Evolutionary conservation across 176 grass and related monocot species (phyloP).

Genomic region (Aegilops tauschii): DNA sequence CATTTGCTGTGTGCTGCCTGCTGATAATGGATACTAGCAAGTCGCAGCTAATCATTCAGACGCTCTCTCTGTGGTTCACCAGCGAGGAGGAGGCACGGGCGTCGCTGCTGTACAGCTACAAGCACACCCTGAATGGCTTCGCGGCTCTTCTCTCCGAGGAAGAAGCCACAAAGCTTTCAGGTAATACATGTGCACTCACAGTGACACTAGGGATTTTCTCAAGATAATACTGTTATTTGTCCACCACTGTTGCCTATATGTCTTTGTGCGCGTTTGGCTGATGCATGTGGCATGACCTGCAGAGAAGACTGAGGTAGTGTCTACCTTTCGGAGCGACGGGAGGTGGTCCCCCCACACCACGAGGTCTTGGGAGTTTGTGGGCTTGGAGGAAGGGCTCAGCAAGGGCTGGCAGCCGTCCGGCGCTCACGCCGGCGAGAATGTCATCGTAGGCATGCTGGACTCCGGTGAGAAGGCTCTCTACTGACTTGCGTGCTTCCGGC

Average conservation of each 20-base stretch:
- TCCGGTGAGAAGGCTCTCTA: slow-evolving; percentile 45
- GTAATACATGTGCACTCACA: slow-evolving; percentile 17
- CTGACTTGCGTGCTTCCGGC: background rate
- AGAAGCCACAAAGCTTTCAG: slow-evolving; percentile 56
- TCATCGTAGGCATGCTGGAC: slow-evolving; percentile 91
- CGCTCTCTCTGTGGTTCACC: background rate
- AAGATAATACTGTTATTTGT: background rate
- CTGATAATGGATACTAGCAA: background rate
- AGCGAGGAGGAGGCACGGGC: slow-evolving; percentile 60
- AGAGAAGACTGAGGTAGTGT: slow-evolving; percentile 70
- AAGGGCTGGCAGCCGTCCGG: slow-evolving; percentile 38
- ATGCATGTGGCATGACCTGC: background rate
- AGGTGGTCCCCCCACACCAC: slow-evolving; percentile 79
- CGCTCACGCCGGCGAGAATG: slow-evolving; percentile 42
- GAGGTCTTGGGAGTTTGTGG: slow-evolving; percentile 90
- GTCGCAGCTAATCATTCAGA: background rate
- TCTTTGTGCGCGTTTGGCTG: slow-evolving; percentile 15
- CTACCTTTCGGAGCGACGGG: slow-evolving; percentile 57
- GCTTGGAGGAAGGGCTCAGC: slow-evolving; percentile 53
- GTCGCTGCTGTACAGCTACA: slow-evolving; percentile 91
- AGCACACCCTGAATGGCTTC: slow-evolving; percentile 89
- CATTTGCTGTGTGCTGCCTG: background rate
- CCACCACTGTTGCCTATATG: background rate
- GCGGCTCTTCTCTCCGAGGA: slow-evolving; percentile 67
- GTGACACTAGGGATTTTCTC: background rate